Evolutionary conservation across 306 rosid species (phyloP), one percentile per base, ranked within the genome.

Genomic region (Glycine tomentella): DNA sequence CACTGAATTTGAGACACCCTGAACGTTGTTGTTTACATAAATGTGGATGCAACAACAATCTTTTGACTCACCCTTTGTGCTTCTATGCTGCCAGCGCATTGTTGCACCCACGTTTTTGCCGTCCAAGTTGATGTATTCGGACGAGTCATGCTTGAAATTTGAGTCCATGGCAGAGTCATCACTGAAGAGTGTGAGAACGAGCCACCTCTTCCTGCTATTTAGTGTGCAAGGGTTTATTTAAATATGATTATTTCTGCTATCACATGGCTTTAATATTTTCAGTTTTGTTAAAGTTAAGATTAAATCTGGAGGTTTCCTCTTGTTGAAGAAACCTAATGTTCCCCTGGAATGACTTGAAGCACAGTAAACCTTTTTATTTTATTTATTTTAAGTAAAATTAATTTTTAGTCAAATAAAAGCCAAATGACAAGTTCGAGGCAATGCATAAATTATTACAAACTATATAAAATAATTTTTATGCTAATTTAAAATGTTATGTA

Each of bases 1-100:
- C 74, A 84, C 87, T 0, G 90, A 87, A 70, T 81, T 87, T 56
- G 84, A 62, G 57, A 87, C 86, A 63, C 86, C 90, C 17, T 87
- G 86, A 78, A 87, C 84, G 1, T 87, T 87, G 68, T 82, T 87
- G 86, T 84, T 87, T 3, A 87, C 81, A 70, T 87, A 87, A 56
- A 87, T 84, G 80, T 87, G 84, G 74, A 87, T 78, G 82, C 86
- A 87, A 40, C 86, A 84, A 45, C 74, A 78, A 87, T 84, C 86
- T 69, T 78, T 69, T 53, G 82, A 6, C 62, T 87, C 84, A 55
- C 82, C 64, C 79, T 87, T 78, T 38, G 57, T 48, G 80, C 61
- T 64, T 84, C 84, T 78, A 11, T 78, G 84, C 11, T 78, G 76
- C 82, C 84, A n/a, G 1, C 50, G 76, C 90, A 87, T 87, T 52